Evolutionary conservation across 805 yeast genomes (phyloP), one percentile per base, ranked within the genome.

Genomic region (Ogataea kodamae): DNA sequence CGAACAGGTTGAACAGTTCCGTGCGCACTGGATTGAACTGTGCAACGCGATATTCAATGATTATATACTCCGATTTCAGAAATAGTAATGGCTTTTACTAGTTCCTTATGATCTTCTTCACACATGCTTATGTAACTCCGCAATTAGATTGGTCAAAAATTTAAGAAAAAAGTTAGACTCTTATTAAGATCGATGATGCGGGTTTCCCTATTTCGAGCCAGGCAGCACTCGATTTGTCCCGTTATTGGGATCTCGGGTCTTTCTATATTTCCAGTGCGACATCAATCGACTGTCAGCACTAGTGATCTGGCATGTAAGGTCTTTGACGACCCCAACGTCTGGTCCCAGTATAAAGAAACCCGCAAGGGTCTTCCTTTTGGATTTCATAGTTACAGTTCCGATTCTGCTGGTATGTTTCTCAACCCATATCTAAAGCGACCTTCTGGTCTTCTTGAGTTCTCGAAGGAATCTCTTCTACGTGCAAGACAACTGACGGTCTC

Each of bases 361-460:
- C 30, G 29, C n/a, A 29, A 47, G 1, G 29, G 33, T 6, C 32
- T 42, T 6, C 41, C 49, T 5, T 50, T 54, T 21, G 38, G 38
- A 9, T 51, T 55, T 28, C 51, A 50, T 40, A 50, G 50, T 22
- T 48, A 51, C 25, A 42, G 33, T 20, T 41, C 48, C 6, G 42
- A 35, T 9, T 48, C 56, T 4, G 65, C 72, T 1, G 97, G 96
- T 0, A 66, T 90, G 18, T 89, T 92, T 54, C 67, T 70, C 32
- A 89, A 90, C 48, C 81, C 82, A 19, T 74, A 72, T 40, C 62
- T 90, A 27, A 73, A 70, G 2, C 67, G 78, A 2, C 86, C 97
- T 0, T 63, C 72, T 3, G 96, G 96, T 0, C 60, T 90, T 15
- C 60, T 70, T 15, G 68, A 72, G 33, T 92, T 86, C 54, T 75